Evolutionary conservation across 805 yeast species (phyloP), one percentile per base, ranked within the genome.

Genomic region (Babjeviella inositovora): DNA sequence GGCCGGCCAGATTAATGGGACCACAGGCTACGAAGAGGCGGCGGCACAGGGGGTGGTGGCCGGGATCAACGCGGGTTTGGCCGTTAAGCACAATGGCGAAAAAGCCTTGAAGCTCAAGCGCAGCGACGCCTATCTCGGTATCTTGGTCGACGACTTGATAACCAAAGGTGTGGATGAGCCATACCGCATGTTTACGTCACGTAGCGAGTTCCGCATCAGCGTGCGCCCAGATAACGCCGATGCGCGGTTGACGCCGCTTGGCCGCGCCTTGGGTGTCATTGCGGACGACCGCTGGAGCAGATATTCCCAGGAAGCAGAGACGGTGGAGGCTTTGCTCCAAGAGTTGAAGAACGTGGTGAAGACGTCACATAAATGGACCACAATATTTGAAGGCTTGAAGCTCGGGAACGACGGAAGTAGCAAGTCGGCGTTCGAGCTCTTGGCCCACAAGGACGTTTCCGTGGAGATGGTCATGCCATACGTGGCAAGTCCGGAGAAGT

Each of bases 1-100:
- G 21, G 99, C 98, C 0, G 99, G 99, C 2, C 99, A 90, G 45
- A 90, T 90, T 19, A 90, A 90, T 41, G 99, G 99, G 16, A 90
- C 99, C 1, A 90, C 99, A 0, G 99, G 99, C 0, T 90, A 90
- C 38, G 99, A 90, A 50, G 99, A 90, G 43, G 99, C 99, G 0
- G 94, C 95, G 3, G 77, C 97, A 0, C 98, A 90, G 40, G 99
- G 99, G 2, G 60, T 82, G 25, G 51, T 90, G 21, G 98, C 99
- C 1, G 99, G 99, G 7, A 73, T 85, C 18, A 90, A 90, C 45
- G 96, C 98, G 0, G 95, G 94, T 0, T 51, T 82, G 13, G 37
- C 70, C 0, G 15, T 14, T 2, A 41, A 47, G 8, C 39, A 37
- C 15, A 41, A 42, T 6, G 37, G 45, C 14, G 47, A 47, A 2